Base-by-base conservation (phyloP, 495 filamentous ascomycete species). In the Xylaria bambusicola region DNA sequence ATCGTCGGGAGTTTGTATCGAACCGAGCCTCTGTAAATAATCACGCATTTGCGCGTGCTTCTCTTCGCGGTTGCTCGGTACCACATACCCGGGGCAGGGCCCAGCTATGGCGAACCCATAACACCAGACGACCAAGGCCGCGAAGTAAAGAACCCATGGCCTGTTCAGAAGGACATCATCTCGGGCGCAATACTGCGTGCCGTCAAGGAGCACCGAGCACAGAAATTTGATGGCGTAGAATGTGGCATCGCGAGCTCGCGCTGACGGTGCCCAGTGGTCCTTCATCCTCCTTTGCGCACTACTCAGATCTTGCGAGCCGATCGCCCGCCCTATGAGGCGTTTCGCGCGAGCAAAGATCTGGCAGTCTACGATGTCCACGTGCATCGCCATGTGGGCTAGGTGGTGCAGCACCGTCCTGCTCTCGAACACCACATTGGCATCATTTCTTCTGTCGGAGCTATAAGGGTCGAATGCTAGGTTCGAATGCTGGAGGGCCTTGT, bases 141-240 rank as follows among this genome's bases (percentile, higher is more conserved):
- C 91, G 58, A 95, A 95, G 69, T 97, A 98, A 49, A 98, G 79
- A n/a, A 98, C 91, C 94, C 94, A 98, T 2, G 94, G 92, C 26
- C 94, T 83, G 65, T 98, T 96, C 49, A 97, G 80, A 8, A 98
- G 80, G 53, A 89, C 89, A 66, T 98, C 94, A 66, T 97, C 90
- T 17, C 90, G 85, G 0, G 94, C 93, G 12, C 85, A 88, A 71
- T 97, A 98, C 58, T 68, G 62, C 64, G 74, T 71, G 42, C 76
- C 66, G 0, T 85, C 82, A 3, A 92, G 71, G 52, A 97, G 78
- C 15, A 96, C 92, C 21, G 90, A 85, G 38, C 83, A 84, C 27
- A 98, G 72, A 67, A 98, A 97, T 57, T 89, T 89, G 20, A 96
- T 80, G 3, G 94, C 94, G 67, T 97, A 97, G 73, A 93, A 98